A percentile compares a stretch with the other conserved stretches of the same genome.
These are phyloP conservation scores for Trypanosoma caninum DNA, from an alignment of 208 protist genomes.

Conservation along the genomic window DNA sequence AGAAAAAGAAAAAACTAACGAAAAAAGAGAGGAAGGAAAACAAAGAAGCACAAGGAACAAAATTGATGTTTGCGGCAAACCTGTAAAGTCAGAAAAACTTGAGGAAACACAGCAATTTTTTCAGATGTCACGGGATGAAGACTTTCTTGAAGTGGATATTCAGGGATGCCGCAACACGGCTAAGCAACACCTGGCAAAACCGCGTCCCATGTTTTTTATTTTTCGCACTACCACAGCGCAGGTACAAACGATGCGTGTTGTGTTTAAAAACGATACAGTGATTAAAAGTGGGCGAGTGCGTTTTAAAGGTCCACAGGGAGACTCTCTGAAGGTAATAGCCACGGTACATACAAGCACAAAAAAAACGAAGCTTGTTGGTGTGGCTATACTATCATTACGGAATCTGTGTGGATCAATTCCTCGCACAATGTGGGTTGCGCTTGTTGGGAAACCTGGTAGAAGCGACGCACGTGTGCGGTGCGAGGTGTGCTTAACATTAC, in stretches of 20 bases:
- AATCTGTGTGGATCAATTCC: slow-evolving; percentile 9
- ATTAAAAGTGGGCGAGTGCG: neutral
- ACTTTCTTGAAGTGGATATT: slow-evolving; percentile 12
- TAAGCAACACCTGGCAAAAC: neutral
- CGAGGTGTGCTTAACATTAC: slow-evolving; percentile 27
- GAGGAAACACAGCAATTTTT: neutral
- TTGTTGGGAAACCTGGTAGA: slow-evolving; percentile 38
- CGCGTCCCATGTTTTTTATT: slow-evolving; percentile 8
- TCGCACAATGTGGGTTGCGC: slow-evolving; percentile 14
- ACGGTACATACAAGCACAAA: slow-evolving; percentile 24
- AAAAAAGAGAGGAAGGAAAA: neutral
- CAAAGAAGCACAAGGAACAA: neutral
- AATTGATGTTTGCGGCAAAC: neutral
- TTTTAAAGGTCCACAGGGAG: slow-evolving; percentile 10
- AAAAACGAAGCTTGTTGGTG: slow-evolving; percentile 31
- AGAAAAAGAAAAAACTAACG: neutral
- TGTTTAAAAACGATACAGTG: neutral
- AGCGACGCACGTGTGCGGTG: slow-evolving; percentile 31
- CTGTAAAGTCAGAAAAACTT: neutral
- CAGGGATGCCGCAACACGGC: slow-evolving; percentile 5
- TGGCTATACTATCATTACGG: slow-evolving; percentile 25
- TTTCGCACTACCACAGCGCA: neutral
- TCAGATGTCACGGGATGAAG: neutral
- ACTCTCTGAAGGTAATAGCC: slow-evolving; percentile 31
- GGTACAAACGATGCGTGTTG: slow-evolving; percentile 1